Evolutionary conservation across 306 rosid species (phyloP), one percentile per base, ranked within the genome.

Genomic region (Quillaja saponaria): DNA sequence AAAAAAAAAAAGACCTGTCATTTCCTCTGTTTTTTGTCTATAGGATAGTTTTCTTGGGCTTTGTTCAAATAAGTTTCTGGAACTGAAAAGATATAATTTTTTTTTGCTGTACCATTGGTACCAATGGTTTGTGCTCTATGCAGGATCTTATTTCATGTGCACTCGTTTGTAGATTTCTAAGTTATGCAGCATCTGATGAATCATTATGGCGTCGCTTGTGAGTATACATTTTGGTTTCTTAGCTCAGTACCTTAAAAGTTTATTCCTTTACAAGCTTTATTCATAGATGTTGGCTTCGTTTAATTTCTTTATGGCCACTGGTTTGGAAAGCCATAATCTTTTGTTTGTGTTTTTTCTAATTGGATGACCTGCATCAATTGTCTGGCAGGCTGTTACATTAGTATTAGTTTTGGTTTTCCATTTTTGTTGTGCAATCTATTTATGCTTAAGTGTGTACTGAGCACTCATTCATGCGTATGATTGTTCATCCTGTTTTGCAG

Each of bases 141-240:
- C 82, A 88, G 96, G 98, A 92, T 77, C 98, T 86, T 66, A 19
- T 88, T 62, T 68, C 96, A 21, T 92, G 98, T 79, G 71, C 88
- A 2, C 70, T 79, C 28, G 98, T 84, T 53, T 92, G 96, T 81
- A 78, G 77, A 55, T 92, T 89, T 75, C 81, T 92, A n/a, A 86
- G 49, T 17, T 63, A 56, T 71, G 98, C 80, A 0, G 95, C 98
- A n/a, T 86, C 95, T 39, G 98, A 92, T 76, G 98, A 92, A 79
- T 72, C 90, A 34, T 39, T 92, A 50, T 92, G 98, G 98, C 96
- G 90, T 55, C 96, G 94, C 79, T 69, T 92, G 98, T 92, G 46
- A 82, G 95, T 86, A 49, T 63, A 50, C 50, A 12, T 14, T 62
- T 69, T 17, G 3, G 10, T 17, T 49, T 19, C 18, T 17, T 20